Evolutionary conservation across 2,329 filamentous ascomycete genomes (phyloP).

Genomic region (Trichoderma sp.): DNA sequence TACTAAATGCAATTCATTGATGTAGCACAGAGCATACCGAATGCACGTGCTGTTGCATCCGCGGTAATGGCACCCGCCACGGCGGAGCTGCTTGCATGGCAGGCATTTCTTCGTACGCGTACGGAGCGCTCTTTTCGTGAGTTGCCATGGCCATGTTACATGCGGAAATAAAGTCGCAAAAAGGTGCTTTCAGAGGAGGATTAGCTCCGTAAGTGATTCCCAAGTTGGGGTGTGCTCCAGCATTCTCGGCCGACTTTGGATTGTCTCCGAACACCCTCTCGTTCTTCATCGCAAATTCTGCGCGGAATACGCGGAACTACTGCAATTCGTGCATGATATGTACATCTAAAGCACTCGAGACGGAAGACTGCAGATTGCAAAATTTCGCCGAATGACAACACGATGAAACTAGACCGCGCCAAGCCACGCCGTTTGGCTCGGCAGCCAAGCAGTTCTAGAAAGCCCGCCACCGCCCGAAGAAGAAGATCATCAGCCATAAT

Average conservation of each 20-base stretch:
- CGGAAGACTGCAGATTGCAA: background rate
- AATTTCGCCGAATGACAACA: background rate
- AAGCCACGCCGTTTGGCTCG: background rate
- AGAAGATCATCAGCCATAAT: background rate
- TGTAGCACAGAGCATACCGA: background rate
- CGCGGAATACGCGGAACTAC: background rate
- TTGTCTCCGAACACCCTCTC: background rate
- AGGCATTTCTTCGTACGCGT: background rate
- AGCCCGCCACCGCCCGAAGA: background rate
- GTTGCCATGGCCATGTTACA: background rate
- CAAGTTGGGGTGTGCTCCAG: background rate
- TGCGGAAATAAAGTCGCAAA: background rate
- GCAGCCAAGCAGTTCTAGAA: background rate
- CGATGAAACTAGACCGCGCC: background rate
- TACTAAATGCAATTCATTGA: too few species aligned
- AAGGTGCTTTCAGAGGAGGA: background rate
- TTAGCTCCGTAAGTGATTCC: background rate
- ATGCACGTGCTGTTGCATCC: background rate
- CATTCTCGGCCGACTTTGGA: background rate
- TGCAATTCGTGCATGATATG: too few species aligned
- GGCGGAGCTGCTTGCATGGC: background rate
- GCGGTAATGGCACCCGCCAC: constrained; percentile 5
- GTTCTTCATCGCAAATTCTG: background rate
- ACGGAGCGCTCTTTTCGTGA: background rate
- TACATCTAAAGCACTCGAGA: background rate